A percentile compares a stretch with the other conserved stretches of the same genome.
phyloP scores from a whole-genome alignment of 257 asterid genomes.

The Ophiorrhiza pumila region DNA sequence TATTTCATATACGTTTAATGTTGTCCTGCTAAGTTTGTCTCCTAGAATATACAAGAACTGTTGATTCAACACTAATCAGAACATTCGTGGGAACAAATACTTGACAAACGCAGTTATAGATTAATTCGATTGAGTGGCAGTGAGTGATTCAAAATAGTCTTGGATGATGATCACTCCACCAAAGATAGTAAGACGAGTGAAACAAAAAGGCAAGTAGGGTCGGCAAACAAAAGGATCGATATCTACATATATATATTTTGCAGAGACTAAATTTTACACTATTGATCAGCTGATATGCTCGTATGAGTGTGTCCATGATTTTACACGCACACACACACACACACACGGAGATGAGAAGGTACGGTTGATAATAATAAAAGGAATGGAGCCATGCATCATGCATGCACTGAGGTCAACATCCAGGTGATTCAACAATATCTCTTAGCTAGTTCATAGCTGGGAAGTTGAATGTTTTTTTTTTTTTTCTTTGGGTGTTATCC shows the following conservation, averaged over 20 bases:
- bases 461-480: conserved; percentile 23
- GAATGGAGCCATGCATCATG: conserved; percentile 14
- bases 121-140: background rate
- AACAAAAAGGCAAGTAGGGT: background rate
- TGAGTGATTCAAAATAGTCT: background rate
- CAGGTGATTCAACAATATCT: conserved; percentile 56
- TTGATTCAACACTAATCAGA: too few relatives aligned
- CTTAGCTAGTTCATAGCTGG: conserved; percentile 34
- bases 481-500: conserved; percentile 29
- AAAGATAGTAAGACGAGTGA: background rate
- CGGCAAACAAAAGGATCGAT: background rate
- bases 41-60: too few relatives aligned
- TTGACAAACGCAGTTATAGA: too few relatives aligned
- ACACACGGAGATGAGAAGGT: too few relatives aligned
- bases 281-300: background rate
- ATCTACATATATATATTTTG: too few relatives aligned
- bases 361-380: too few relatives aligned
- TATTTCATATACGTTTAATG: too few relatives aligned
- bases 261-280: background rate
- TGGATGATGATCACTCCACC: too few relatives aligned
- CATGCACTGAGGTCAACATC: conserved; percentile 37
- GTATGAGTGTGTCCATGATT: background rate
- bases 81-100: too few relatives aligned
- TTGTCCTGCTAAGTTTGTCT: too few relatives aligned
- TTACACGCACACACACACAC: too few relatives aligned